Evolutionary conservation across 257 asterid genomes (phyloP), one percentile per base, ranked within the genome.

Genomic region (Solanum sparsipilum): DNA sequence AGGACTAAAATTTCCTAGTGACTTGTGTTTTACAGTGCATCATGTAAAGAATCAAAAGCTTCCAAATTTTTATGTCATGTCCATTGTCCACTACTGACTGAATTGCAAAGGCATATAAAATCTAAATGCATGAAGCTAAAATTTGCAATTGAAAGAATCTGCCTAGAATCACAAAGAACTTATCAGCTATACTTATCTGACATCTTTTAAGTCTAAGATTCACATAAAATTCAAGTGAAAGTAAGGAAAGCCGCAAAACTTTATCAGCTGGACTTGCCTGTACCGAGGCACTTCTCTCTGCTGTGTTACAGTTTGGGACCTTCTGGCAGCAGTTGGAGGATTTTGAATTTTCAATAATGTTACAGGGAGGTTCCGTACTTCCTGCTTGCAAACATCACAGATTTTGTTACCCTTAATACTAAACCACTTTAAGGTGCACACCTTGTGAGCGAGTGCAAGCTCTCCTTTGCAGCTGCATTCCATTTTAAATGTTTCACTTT

Each of bases 381-480:
- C 99, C 90, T 96, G 95, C 92, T 90, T 93, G 93, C 99, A 97
- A 86, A 97, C 93, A 84, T 97, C 99, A 91, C 99, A 97, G 15
- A 96, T 94, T 90, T 92, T 96, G 87, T 97, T 97, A 83, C 99
- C 99, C 92, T 96, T 97, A 88, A 96, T 96, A 86, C 96, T 96
- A 88, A 97, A 97, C 99, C 99, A 97, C 91, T 96, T 97, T 63
- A 97, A 88, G 2, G 98, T 98, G 90, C 99, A 97, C 76, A 92
- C 99, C 90, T 96, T 92, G 91, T 97, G 99, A 46, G 98, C 98
- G 86, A 97, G 99, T 73, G 99, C 98, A 89, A 97, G 98, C 91
- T 95, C 99, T 87, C 99, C 99, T 90, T 94, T 97, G 92, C 99
- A 97, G 88, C 98, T 94, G 92, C 99, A 97, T 92, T 96, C 99